Evolutionary conservation across 768 basidiomycete genomes (phyloP).

Genomic region (Pulveroboletus sp.): DNA sequence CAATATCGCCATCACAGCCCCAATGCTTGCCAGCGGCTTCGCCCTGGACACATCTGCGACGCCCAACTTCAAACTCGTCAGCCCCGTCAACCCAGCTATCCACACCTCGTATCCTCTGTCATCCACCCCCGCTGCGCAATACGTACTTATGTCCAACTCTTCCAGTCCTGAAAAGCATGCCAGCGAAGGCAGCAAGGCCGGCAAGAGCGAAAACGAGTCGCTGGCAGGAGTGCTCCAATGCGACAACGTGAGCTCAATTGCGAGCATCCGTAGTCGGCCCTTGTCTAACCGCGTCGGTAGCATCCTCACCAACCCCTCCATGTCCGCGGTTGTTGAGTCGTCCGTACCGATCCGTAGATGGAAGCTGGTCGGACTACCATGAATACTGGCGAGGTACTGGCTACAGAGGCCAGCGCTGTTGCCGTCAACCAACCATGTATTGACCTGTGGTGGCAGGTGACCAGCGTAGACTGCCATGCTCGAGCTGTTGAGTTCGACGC

Average conservation of each 20-base stretch:
- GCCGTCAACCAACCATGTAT: slow-evolving; percentile 22
- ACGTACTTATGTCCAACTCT: slow-evolving; percentile 22
- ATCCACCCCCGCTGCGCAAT: slow-evolving; percentile 16
- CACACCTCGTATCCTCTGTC: slow-evolving; percentile 16
- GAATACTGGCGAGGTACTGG: slow-evolving; percentile 20
- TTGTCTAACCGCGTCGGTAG: slow-evolving; percentile 15
- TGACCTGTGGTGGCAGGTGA: slow-evolving; percentile 14
- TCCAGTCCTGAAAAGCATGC: slow-evolving; percentile 12
- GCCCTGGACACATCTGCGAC: slow-evolving; percentile 17
- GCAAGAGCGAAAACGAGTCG: slow-evolving; percentile 21
- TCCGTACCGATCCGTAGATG: slow-evolving; percentile 24
- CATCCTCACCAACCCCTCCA: slow-evolving; percentile 9
- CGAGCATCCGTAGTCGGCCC: slow-evolving; percentile 6
- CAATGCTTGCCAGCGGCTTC: slow-evolving; percentile 17
- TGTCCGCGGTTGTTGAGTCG: slow-evolving; percentile 19
- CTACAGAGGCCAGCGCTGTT: slow-evolving; percentile 21
- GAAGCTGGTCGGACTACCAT: slow-evolving; percentile 16
- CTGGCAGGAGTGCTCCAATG: slow-evolving; percentile 24
- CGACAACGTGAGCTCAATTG: slow-evolving; percentile 24
- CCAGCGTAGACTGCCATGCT: slow-evolving; percentile 18
- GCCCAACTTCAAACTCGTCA: slow-evolving; percentile 20
- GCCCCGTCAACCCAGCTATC: slow-evolving; percentile 7
- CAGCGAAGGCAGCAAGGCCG: slow-evolving; percentile 13
- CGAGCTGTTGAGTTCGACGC: slow-evolving; percentile 27
- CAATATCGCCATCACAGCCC: slow-evolving; percentile 20